phyloP scores from a whole-genome alignment of 2,329 filamentous ascomycete genomes.

The Pochonia chlamydosporia region DNA sequence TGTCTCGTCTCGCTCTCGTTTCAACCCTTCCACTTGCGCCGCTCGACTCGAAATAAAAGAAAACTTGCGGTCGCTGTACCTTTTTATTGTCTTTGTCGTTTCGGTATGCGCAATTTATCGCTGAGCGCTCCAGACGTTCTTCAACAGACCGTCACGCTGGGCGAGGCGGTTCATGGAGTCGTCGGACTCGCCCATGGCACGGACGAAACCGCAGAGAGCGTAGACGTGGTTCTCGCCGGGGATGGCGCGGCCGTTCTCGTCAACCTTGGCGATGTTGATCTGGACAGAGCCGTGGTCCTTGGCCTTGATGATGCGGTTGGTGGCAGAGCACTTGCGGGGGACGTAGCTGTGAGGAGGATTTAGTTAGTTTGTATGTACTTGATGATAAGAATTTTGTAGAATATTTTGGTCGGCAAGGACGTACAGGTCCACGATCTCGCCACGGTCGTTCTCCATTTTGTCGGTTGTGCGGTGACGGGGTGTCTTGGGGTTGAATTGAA shows the following conservation, averaged over 20 bases:
- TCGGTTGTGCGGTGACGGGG: conserved; percentile 27
- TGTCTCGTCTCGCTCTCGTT: neutral
- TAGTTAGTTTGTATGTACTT: conserved; percentile 20
- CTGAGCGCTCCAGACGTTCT: conserved; percentile 87
- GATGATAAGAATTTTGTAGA: conserved; percentile 6
- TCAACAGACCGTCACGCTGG: conserved; percentile 93
- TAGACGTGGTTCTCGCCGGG: conserved; percentile 97
- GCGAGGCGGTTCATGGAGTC: conserved; percentile 93
- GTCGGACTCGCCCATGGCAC: conserved; percentile 96
- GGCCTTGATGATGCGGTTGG: conserved; percentile 99
- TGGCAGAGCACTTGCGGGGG: conserved; percentile 97
- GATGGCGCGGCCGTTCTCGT: conserved; percentile 92
- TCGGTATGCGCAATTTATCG: conserved; percentile 40
- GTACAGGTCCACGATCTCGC: conserved; percentile 99
- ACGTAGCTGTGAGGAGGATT: conserved; percentile 63
- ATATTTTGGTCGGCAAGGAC: conserved; percentile 27
- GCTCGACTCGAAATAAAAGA: conserved; percentile 13
- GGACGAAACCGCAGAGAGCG: conserved; percentile 95
- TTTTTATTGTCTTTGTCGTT: conserved; percentile 8
- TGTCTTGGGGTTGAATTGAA: conserved; percentile 18
- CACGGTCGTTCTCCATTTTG: conserved; percentile 99
- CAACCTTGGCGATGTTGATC: conserved; percentile 95
- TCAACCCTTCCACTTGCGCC: neutral
- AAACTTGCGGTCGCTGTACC: conserved; percentile 7
- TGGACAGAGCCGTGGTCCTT: conserved; percentile 99